These are phyloP conservation scores for Acer negundo DNA, from an alignment of 345 rosid genomes.

Conservation along the genomic window DNA sequence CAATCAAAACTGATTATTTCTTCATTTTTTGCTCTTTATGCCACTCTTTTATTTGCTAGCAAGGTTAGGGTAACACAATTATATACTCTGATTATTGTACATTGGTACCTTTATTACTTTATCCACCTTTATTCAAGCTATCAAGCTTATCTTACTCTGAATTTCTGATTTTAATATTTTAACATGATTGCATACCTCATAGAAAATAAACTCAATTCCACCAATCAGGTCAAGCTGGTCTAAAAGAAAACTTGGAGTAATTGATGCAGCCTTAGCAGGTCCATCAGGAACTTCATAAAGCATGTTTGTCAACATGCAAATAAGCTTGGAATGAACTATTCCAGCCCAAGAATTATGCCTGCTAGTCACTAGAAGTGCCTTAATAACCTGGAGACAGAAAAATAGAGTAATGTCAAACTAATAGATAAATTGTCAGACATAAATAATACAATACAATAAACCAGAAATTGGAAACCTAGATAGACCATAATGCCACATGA, in stretches of 20 bases:
- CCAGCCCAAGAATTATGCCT: constrained; percentile 94
- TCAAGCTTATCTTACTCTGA: background rate
- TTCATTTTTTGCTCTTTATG: background rate
- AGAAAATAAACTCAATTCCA: constrained; percentile 87
- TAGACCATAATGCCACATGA: background rate
- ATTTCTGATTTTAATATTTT: background rate
- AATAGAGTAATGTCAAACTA: background rate
- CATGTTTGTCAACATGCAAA: constrained; percentile 89
- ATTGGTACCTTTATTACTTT: constrained; percentile 7
- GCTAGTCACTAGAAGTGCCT: constrained; percentile 72
- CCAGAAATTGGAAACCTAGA: background rate
- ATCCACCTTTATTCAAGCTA: constrained; percentile 7
- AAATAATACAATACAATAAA: constrained; percentile 1
- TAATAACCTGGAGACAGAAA: constrained; percentile 67
- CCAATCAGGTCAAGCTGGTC: constrained; percentile 94
- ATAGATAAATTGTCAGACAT: background rate
- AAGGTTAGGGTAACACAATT: background rate
- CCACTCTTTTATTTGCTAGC: background rate
- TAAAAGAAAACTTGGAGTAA: constrained; percentile 61
- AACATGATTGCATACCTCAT: constrained; percentile 58
- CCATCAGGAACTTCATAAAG: constrained; percentile 72
- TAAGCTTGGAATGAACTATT: constrained; percentile 90
- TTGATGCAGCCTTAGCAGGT: constrained; percentile 36
- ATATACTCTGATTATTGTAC: background rate
- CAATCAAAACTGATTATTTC: background rate